Evolutionary conservation across 805 yeast genomes (phyloP).

Genomic region (Yamadazyma ubonensis): DNA sequence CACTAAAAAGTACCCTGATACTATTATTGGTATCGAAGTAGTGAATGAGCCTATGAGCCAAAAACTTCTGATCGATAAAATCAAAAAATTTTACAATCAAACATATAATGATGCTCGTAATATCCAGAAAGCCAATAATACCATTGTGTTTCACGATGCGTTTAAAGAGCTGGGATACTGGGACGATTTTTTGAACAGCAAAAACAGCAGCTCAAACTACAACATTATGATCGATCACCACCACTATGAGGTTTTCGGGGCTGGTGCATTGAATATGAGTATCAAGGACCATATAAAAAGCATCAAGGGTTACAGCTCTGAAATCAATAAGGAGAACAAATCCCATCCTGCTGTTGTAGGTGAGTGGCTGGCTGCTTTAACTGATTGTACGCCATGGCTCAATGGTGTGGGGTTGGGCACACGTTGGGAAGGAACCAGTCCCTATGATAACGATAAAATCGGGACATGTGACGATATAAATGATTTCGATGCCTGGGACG

Average conservation of each 20-base stretch:
- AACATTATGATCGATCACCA: conserved; percentile 42
- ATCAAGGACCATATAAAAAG: conserved; percentile 31
- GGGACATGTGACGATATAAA: conserved; percentile 49
- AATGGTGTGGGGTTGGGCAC: conserved; percentile 69
- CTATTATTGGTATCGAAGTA: conserved; percentile 39
- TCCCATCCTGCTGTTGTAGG: conserved; percentile 57
- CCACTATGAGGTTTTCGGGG: conserved; percentile 37
- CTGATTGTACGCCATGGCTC: conserved; percentile 69
- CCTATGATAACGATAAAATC: conserved; percentile 18
- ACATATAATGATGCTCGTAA: conserved; percentile 34
- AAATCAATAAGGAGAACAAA: conserved; percentile 37
- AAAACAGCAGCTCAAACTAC: conserved; percentile 19
- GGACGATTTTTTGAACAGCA: conserved; percentile 30
- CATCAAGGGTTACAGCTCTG: conserved; percentile 30
- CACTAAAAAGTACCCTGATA: conserved; percentile 22
- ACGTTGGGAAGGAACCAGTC: conserved; percentile 52
- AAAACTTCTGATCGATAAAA: conserved; percentile 18
- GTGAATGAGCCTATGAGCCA: conserved; percentile 42
- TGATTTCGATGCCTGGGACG: conserved; percentile 43
- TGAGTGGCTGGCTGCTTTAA: conserved; percentile 73
- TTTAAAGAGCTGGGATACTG: conserved; percentile 56
- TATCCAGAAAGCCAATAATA: conserved; percentile 32
- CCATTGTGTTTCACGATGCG: conserved; percentile 65
- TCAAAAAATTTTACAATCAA: conserved; percentile 28
- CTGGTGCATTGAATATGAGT: conserved; percentile 23